These are phyloP conservation scores for Xylariomycetidae sp. DNA, from an alignment of 2,329 filamentous ascomycete species.

Conservation along the genomic window DNA sequence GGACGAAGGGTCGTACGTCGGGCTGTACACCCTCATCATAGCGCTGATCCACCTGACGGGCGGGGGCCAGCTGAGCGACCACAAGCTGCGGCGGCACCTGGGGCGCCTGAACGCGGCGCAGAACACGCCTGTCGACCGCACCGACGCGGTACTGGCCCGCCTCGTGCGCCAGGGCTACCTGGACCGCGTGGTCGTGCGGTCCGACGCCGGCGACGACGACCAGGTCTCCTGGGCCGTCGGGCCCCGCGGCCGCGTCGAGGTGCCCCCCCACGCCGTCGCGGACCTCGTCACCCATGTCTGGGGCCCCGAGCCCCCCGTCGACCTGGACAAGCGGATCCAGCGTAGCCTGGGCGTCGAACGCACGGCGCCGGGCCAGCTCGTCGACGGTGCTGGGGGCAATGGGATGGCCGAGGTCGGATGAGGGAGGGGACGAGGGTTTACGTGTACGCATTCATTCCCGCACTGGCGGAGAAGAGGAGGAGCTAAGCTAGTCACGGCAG, in stretches of 20 bases:
- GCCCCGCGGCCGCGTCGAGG: slow-evolving; percentile 76
- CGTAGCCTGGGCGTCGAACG: slow-evolving; percentile 57
- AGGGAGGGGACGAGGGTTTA: slow-evolving; percentile 3
- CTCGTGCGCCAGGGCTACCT: slow-evolving; percentile 83
- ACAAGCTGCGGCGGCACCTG: slow-evolving; percentile 72
- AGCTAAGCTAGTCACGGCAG: no score
- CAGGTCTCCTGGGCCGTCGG: slow-evolving; percentile 78
- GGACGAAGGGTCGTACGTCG: slow-evolving; percentile 74
- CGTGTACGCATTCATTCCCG: background rate
- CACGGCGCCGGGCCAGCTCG: no score
- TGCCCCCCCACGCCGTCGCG: slow-evolving; percentile 70
- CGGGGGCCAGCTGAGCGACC: slow-evolving; percentile 68
- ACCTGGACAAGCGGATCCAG: slow-evolving; percentile 54
- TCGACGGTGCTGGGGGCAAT: slow-evolving; percentile 10
- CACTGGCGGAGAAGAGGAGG: background rate
- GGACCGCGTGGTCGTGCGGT: slow-evolving; percentile 61
- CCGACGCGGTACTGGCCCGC: slow-evolving; percentile 65
- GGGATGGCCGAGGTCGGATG: slow-evolving; percentile 13
- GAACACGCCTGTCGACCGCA: slow-evolving; percentile 69
- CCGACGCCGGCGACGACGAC: slow-evolving; percentile 60
- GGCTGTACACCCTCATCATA: slow-evolving; percentile 74
- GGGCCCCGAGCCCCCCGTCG: slow-evolving; percentile 39
- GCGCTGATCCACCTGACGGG: slow-evolving; percentile 69
- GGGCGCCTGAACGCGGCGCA: slow-evolving; percentile 67
- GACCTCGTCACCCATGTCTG: slow-evolving; percentile 61